Base-by-base conservation (phyloP, 2,329 filamentous ascomycete genomes). In the Elsinoe arachidis region DNA sequence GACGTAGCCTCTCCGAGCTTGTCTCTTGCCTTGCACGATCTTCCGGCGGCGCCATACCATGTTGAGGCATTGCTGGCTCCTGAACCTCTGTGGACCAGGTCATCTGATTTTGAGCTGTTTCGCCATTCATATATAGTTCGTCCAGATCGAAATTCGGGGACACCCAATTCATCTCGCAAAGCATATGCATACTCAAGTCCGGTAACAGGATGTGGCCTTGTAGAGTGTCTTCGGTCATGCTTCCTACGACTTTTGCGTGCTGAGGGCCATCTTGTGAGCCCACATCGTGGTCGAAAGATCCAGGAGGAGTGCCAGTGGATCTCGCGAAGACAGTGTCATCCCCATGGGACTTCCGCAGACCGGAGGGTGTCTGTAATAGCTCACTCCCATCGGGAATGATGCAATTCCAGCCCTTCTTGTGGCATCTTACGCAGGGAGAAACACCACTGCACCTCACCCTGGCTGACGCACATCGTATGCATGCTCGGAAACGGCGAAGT, bases 141-240 rank as follows among this genome's bases (percentile, higher is more conserved):
- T 43, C 39, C 15, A 38, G 33, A 23, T 53, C 33, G 21, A 53
- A 53, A 33, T 19, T 39, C 5, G 49, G 49, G 7, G 49, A 53
- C 12, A 53, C 19, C 49, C 49, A 53, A 23, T 53, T 53, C 26
- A 53, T 33, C n/a, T 33, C 19, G 21, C 33, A 53, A 21, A 53
- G 30, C 49, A 53, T 53, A 21, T 53, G 49, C 39, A 43, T 53
- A 11, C 46, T 33, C 33, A 19, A 15, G 23, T 33, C 23, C 17
- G 23, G 46, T n/a, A 33, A 6, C 10, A 51, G 12, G 10, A 3
- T 2, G 12, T 51, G 33, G 46, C 46, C 23, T 7, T 14, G 21
- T 2, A 33, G 19, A n/a, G 6, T 21, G 26, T 30, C 23, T 19
- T 51, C n/a, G 17, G 23, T 14, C 23, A 34, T 26, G 19, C 21